phyloP scores from a whole-genome alignment of 768 basidiomycete species.

The Hericium erinaceus region DNA sequence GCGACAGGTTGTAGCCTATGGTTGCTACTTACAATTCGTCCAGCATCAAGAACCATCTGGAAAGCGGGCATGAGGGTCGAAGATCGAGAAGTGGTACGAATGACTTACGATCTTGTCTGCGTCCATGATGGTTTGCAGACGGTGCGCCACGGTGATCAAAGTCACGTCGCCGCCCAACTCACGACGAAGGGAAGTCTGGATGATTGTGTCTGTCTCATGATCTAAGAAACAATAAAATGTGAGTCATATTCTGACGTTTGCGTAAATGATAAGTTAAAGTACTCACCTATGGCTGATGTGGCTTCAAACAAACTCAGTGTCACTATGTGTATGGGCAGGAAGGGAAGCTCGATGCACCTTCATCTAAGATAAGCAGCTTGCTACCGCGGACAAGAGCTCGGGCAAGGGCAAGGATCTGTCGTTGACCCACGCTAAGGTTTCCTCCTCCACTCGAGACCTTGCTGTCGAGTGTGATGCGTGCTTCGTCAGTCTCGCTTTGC shows the following conservation, averaged over 20 bases:
- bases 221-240: conserved; percentile 23
- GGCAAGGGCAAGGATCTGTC: conserved; percentile 52
- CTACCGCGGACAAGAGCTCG: conserved; percentile 49
- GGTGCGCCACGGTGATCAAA: conserved; percentile 50
- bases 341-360: conserved; percentile 26
- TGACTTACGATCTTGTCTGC: conserved; percentile 44
- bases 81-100: background rate
- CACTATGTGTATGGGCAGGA: background rate
- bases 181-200: conserved; percentile 46
- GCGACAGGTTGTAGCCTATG: no score
- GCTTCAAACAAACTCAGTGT: background rate
- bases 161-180: conserved; percentile 36
- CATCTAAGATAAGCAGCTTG: conserved; percentile 51
- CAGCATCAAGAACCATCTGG: conserved; percentile 36
- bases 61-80: background rate
- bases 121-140: conserved; percentile 50
- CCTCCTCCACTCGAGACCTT: conserved; percentile 33
- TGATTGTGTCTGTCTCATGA: conserved; percentile 46
- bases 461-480: conserved; percentile 35
- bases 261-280: background rate
- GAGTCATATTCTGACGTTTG: background rate
- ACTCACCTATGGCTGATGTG: background rate
- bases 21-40: conserved; percentile 28
- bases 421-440: conserved; percentile 49
- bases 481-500: conserved; percentile 28